Conservation (phyloP, 371 early-diverging fungal species). For the Syncephalastrum racemosum region DNA sequence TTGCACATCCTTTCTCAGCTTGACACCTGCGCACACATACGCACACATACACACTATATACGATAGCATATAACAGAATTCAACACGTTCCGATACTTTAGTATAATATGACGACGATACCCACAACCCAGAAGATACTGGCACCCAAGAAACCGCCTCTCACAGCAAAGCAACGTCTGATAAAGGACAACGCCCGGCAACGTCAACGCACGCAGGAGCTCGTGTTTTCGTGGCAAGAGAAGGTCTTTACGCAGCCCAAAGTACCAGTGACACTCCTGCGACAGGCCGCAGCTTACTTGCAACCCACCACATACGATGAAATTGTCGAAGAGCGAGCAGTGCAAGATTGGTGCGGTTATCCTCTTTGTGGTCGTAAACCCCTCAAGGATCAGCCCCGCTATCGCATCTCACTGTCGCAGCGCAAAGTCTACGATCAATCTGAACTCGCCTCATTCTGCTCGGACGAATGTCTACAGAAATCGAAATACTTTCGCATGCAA, state of each 20-base stretch:
- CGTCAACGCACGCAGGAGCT: conserved; percentile 49
- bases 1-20: no score
- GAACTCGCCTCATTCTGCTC: conserved; percentile 64
- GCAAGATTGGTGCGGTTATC: conserved; percentile 69
- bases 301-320: conserved; percentile 58
- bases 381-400: conserved; percentile 44
- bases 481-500: conserved; percentile 60
- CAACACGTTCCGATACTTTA: no score
- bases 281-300: conserved; percentile 37
- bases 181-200: conserved; percentile 51
- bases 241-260: conserved; percentile 38
- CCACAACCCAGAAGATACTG: no score
- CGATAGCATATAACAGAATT: no score
- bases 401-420: conserved; percentile 57
- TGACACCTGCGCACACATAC: no score
- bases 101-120: no score
- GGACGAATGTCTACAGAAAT: conserved; percentile 57
- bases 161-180: conserved; percentile 42
- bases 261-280: conserved; percentile 18
- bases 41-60: no score
- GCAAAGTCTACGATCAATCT: conserved; percentile 68
- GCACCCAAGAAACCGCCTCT: conserved; percentile 10
- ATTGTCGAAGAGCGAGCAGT: conserved; percentile 66
- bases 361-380: conserved; percentile 49
- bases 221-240: conserved; percentile 61